Conservation (phyloP, 257 asterid species). For the Przewalskia tangutica region DNA sequence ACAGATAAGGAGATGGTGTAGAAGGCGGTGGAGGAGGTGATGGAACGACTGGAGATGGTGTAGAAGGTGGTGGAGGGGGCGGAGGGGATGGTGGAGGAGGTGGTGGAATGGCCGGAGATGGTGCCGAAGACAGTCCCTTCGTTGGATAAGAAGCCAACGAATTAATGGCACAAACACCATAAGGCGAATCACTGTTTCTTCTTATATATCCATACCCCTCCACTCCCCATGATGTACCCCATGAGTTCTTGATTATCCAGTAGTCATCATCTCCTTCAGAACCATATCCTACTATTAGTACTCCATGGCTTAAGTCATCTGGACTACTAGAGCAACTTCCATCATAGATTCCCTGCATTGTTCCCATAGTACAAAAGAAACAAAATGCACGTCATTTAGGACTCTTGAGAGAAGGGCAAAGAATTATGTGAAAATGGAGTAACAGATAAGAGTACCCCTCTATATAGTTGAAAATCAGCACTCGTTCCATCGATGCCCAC, state of each 20-base stretch:
- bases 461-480: conserved; percentile 25
- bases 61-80: conserved; percentile 2
- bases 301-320: conserved; percentile 16
- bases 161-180: conserved; percentile 30
- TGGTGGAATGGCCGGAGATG: conserved; percentile 7
- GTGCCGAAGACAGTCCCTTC: conserved; percentile 1
- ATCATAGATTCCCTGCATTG: conserved; percentile 22
- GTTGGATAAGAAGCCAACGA: conserved; percentile 29
- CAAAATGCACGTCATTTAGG: conserved; percentile 9
- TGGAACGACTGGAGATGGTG: conserved; percentile 6
- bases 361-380: conserved; percentile 11
- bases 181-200: conserved; percentile 9
- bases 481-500: conserved; percentile 22
- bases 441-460: conserved; percentile 15
- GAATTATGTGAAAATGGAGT: not conserved
- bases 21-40: not conserved
- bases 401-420: not conserved
- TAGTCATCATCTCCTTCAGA: conserved; percentile 16
- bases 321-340: conserved; percentile 27
- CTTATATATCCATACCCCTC: conserved; percentile 19
- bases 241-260: conserved; percentile 30
- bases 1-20: not conserved
- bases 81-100: conserved; percentile 3
- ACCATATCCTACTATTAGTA: conserved; percentile 28
- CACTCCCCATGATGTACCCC: conserved; percentile 31